Base-by-base conservation (phyloP, 176 grass and related monocot species). In the Dendrocalamus sinicus region DNA sequence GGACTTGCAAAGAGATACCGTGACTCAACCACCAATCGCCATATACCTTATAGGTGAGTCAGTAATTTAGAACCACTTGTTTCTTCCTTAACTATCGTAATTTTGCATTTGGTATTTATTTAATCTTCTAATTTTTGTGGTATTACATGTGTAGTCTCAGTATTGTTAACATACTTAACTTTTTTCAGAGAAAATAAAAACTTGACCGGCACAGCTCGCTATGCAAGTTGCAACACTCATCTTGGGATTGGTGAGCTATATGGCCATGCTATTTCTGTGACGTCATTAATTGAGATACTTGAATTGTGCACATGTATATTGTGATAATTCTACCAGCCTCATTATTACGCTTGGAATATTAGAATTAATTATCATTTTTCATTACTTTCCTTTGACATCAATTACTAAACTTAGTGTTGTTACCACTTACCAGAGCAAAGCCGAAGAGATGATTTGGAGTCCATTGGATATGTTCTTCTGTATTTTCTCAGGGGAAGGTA, bases 401-500 rank as follows among this genome's bases (percentile, higher is more conserved):
- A 75, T 84, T 13, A 55, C 70, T 80, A 45, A 82, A 65, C 52
- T 86, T 73, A 67, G 66, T 80, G 57, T 82, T 81, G 40, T 52
- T 82, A 55, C 55, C 62, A 87, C 22, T 65, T 82, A 60, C 55
- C 62, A 95, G 93, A 95, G 65, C 93, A 95, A 95, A 92, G 93
- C 69, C 91, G 93, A n/a, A 90, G 93, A 76, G 93, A 95, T 87
- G 93, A 95, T 75, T 72, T 95, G 91, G 93, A 95, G 55, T 95
- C 91, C 35, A 88, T 95, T 89, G 93, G 93, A 78, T 95, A 95
- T 41, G 93, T 95, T 89, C 91, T 95, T 63, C 64, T 95, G 19
- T 95, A 95, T 89, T 95, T 95, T 73, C 91, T 95, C 22, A 89
- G 91, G 82, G 93, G 93, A 86, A 95, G 93, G 93, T 95, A 89